Evolutionary conservation across 495 filamentous ascomycete species (phyloP), one percentile per base, ranked within the genome.

Genomic region (Aspergillus homomorphus): DNA sequence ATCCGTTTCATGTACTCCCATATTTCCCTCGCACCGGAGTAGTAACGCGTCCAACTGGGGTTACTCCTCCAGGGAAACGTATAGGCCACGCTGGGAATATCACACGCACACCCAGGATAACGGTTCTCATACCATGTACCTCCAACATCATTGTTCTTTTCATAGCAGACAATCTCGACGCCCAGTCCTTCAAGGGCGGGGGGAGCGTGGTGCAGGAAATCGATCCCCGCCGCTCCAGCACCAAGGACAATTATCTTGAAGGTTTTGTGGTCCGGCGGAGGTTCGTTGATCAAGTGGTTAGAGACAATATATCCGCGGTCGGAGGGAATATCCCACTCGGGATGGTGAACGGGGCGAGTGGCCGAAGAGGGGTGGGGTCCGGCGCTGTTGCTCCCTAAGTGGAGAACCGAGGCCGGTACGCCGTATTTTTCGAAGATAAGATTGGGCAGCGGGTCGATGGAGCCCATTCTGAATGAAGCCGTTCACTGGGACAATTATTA

Each of bases 91-190:
- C 62, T 53, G 9, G 68, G 70, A n/a, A 65, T 48, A 51, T 73
- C 69, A 53, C 77, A 80, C 6, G 74, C 73, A 10, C 82, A 78
- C 30, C 84, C 84, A 0, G 83, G 81, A 65, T 88, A 87, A 45
- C 75, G 73, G 54, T 87, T 87, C 67, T 84, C 83, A 49, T 78
- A 80, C 84, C 84, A 65, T 8, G 62, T 65, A 3, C 62, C 62
- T 1, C 62, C 62, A n/a, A 65, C 38, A 28, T 62, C 59, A 0
- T 42, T 22, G 19, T 64, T 61, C 45, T 61, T 64, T 4, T 62
- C 62, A 20, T 57, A 62, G 26, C 41, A 59, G 3, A 46, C 51
- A 14, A 61, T 54, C 14, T 56, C 42, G 1, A 62, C 50, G 24
- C 45, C 52, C 15, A 62, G 54, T 4, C 33, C 54, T 3, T 33